A percentile compares a stretch with the other conserved stretches of the same genome.
phyloP scores from a whole-genome alignment of 805 yeast genomes.

The Lipomyces chichibuensis region DNA sequence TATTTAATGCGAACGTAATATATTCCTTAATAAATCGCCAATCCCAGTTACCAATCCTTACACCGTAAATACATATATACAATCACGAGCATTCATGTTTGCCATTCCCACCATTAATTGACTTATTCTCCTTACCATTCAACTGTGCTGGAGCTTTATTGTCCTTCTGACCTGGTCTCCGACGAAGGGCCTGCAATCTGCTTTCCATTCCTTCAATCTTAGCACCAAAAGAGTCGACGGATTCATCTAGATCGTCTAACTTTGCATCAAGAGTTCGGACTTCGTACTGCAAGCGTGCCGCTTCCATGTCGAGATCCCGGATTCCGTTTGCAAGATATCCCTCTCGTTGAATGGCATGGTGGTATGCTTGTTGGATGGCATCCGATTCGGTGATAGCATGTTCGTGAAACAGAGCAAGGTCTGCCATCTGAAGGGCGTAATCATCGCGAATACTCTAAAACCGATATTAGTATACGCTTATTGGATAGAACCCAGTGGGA shows the following conservation, averaged over 20 bases:
- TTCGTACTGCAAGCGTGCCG: constrained; percentile 68
- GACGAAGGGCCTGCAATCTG: constrained; percentile 27
- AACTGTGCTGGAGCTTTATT: not conserved
- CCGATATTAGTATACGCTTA: not conserved
- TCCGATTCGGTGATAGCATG: constrained; percentile 28
- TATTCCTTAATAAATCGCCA: not conserved
- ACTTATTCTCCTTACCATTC: not conserved
- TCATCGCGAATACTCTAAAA: constrained; percentile 7
- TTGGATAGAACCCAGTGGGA: not conserved
- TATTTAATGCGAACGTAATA: not conserved
- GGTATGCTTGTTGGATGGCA: constrained; percentile 24
- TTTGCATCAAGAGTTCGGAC: constrained; percentile 60
- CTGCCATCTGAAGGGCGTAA: constrained; percentile 2
- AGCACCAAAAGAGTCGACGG: constrained; percentile 51
- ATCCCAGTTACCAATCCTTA: not conserved
- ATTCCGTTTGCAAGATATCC: constrained; percentile 40
- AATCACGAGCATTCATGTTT: not conserved
- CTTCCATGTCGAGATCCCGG: constrained; percentile 58
- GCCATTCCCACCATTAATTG: not conserved
- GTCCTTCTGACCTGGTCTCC: not conserved
- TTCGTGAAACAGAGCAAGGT: constrained; percentile 35
- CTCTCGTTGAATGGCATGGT: constrained; percentile 35
- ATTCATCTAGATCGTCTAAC: constrained; percentile 68
- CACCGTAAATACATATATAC: not conserved
- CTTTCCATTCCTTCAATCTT: constrained; percentile 47